Evolutionary conservation across 306 rosid genomes (phyloP).

Genomic region (Inga leiocalycina): DNA sequence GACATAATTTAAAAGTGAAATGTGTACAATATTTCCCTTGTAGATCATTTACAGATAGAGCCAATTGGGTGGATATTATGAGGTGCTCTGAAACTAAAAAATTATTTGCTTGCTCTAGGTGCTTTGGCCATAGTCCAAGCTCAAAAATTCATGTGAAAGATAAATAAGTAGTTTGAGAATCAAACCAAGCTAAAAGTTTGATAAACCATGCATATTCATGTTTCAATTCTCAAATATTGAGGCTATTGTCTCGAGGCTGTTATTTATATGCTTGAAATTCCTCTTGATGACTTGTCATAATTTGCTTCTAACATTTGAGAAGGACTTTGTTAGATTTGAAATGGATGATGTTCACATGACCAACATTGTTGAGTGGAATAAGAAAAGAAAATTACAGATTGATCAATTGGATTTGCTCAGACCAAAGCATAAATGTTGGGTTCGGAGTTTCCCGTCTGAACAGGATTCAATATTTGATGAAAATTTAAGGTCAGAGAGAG

Average conservation of each 20-base stretch:
- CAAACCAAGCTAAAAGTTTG: not conserved
- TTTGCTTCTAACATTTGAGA: constrained; percentile 9
- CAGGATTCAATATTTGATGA: constrained; percentile 34
- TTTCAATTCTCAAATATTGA: not conserved
- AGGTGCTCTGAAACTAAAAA: not conserved
- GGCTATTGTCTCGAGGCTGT: not conserved
- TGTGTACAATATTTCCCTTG: not conserved
- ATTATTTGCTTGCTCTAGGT: not conserved
- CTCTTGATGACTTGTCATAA: not conserved
- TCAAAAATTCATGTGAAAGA: not conserved
- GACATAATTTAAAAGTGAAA: not conserved
- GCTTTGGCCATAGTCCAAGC: not conserved
- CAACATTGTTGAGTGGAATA: constrained; percentile 41
- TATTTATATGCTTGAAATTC: not conserved
- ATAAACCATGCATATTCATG: not conserved
- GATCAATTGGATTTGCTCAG: constrained; percentile 62
- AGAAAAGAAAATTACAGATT: constrained; percentile 68
- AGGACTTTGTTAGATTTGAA: constrained; percentile 39
- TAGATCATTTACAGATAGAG: not conserved
- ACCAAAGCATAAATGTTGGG: constrained; percentile 64
- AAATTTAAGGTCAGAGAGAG: constrained; percentile 36
- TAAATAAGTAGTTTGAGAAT: not conserved
- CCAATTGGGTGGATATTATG: not conserved
- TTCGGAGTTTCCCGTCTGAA: constrained; percentile 38
- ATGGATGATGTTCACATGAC: constrained; percentile 30